Percentiles rank a stretch among this genome's conserved stretches.
Conservation (phyloP, 805 yeast genomes). For the Myxozyma neotropica region DNA sequence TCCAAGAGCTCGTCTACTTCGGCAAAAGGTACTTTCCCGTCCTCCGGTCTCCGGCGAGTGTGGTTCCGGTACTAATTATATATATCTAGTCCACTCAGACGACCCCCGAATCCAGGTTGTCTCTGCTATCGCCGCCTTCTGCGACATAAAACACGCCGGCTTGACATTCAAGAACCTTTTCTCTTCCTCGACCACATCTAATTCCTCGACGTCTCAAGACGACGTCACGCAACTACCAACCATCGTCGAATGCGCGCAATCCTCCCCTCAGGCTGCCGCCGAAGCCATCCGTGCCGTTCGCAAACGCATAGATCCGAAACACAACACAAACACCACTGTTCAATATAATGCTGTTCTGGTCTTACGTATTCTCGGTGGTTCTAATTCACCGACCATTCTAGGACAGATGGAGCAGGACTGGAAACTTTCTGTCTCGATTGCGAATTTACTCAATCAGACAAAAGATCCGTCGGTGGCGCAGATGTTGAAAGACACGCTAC, state of each 20-base stretch:
- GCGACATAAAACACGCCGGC: slow-evolving; percentile 13
- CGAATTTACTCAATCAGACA: slow-evolving; percentile 3
- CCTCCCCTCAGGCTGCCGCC: slow-evolving; percentile 29
- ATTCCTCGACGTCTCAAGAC: slow-evolving; percentile 5
- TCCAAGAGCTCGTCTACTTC: not conserved
- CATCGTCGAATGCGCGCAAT: slow-evolving; percentile 30
- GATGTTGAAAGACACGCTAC: slow-evolving; percentile 6
- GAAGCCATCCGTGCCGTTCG: slow-evolving; percentile 24
- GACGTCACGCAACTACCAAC: slow-evolving; percentile 26
- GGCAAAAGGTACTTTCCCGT: not conserved
- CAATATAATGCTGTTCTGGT: slow-evolving; percentile 29
- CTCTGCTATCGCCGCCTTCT: slow-evolving; percentile 22
- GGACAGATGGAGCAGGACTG: slow-evolving; percentile 14
- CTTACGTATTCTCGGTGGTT: slow-evolving; percentile 20
- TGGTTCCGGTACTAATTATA: not conserved
- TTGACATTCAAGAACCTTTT: slow-evolving; percentile 2
- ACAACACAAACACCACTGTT: not conserved
- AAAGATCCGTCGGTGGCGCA: slow-evolving; percentile 20
- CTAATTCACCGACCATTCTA: slow-evolving; percentile 20
- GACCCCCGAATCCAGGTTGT: slow-evolving; percentile 18
- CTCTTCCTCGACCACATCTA: not conserved
- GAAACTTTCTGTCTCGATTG: slow-evolving; percentile 14
- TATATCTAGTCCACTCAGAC: not conserved
- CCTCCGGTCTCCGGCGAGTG: too few relatives aligned
- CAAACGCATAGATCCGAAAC: slow-evolving; percentile 25